Evolutionary conservation across 2,329 filamentous ascomycete genomes (phyloP).

Genomic region (Aspergillus phoenicis): DNA sequence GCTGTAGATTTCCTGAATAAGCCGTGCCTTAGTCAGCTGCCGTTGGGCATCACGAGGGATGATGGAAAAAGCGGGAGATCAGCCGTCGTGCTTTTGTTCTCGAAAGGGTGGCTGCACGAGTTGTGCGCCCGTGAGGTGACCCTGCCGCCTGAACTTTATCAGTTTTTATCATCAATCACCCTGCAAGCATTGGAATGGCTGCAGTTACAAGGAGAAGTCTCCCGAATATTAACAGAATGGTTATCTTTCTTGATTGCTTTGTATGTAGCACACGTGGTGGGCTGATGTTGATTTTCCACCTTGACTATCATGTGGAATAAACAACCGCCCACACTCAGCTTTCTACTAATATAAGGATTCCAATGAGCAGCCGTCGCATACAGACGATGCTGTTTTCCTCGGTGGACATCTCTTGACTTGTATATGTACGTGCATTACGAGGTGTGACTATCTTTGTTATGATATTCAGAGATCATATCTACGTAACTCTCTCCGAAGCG

Average conservation of each 20-base stretch:
- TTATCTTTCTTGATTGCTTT: too few relatives aligned
- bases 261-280: too few relatives aligned
- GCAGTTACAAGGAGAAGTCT: background rate
- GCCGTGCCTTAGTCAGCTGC: conserved; percentile 20
- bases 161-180: background rate
- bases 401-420: background rate
- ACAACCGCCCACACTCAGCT: too few relatives aligned
- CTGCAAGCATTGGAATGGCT: background rate
- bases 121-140: background rate
- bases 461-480: background rate
- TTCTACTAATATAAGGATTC: too few relatives aligned
- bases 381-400: too few relatives aligned
- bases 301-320: too few relatives aligned
- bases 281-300: too few relatives aligned
- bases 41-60: conserved; percentile 13
- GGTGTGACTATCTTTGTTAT: background rate
- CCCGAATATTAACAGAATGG: background rate
- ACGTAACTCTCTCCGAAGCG: background rate
- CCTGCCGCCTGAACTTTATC: background rate
- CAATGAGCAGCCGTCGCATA: too few relatives aligned
- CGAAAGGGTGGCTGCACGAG: background rate
- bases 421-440: background rate
- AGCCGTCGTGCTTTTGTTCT: conserved; percentile 9
- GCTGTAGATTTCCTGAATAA: conserved; percentile 10
- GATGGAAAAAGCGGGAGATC: conserved; percentile 14